These are phyloP conservation scores for Sugiyamaella smithiae DNA, from an alignment of 805 yeast genomes.

Conservation along the genomic window DNA sequence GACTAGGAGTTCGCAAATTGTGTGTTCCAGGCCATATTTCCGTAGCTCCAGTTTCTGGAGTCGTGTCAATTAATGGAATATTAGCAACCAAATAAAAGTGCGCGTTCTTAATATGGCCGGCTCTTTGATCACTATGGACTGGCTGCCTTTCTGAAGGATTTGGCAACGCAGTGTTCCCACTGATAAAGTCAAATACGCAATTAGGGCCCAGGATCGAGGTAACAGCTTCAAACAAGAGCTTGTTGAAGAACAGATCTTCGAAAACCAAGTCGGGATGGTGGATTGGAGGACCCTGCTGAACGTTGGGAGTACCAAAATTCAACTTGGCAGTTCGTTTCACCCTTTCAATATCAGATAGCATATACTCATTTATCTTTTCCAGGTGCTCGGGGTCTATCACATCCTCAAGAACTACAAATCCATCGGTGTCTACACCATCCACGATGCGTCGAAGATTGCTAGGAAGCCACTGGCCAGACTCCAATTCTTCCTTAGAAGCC, in stretches of 20 bases:
- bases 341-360: conserved; percentile 15
- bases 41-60: conserved; percentile 21
- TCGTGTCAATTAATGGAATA: conserved; percentile 17
- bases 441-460: conserved; percentile 16
- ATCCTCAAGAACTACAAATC: conserved; percentile 17
- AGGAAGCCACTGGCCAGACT: conserved; percentile 14
- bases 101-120: neutral
- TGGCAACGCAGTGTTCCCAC: conserved; percentile 20
- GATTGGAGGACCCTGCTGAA: conserved; percentile 23
- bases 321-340: conserved; percentile 9
- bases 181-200: conserved; percentile 16
- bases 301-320: conserved; percentile 21
- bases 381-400: conserved; percentile 17
- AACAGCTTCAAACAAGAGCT: conserved; percentile 17
- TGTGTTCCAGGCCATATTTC: conserved; percentile 27
- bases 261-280: conserved; percentile 12
- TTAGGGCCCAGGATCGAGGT: conserved; percentile 19
- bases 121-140: conserved; percentile 19
- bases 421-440: conserved; percentile 16
- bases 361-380: conserved; percentile 16
- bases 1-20: conserved; percentile 7
- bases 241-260: conserved; percentile 18
- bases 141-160: conserved; percentile 18
- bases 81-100: conserved; percentile 20
- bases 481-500: conserved; percentile 9